Percentiles rank a stretch among this genome's conserved stretches.
Evolutionary conservation across 306 rosid genomes (phyloP).

Genomic region (Fragaria ananassa): DNA sequence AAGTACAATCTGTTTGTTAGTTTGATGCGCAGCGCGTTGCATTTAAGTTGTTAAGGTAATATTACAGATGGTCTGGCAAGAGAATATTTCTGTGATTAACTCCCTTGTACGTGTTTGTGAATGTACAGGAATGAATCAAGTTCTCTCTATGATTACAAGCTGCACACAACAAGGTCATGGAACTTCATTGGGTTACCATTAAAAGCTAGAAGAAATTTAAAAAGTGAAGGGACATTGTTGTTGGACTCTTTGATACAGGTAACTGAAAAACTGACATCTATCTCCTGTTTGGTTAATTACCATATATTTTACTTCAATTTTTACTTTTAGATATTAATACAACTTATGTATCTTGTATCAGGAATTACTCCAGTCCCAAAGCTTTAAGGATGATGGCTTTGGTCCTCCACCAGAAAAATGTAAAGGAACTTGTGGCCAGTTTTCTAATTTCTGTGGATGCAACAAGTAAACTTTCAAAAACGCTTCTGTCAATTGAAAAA

Average conservation of each 20-base stretch:
- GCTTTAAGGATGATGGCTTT: conserved; percentile 71
- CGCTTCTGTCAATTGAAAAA: neutral
- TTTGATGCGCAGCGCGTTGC: neutral
- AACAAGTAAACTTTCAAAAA: conserved; percentile 49
- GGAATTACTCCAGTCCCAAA: conserved; percentile 74
- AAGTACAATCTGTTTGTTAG: neutral
- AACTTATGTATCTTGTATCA: conserved; percentile 10
- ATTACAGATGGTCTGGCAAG: neutral
- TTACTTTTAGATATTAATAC: too few relatives aligned
- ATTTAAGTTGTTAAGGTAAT: neutral
- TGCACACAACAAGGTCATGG: conserved; percentile 91
- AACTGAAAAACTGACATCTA: neutral
- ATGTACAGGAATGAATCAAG: conserved; percentile 51
- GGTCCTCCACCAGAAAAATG: conserved; percentile 83
- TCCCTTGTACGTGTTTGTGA: neutral
- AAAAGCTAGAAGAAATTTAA: conserved; percentile 52
- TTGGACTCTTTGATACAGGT: conserved; percentile 85
- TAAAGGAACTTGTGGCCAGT: conserved; percentile 67
- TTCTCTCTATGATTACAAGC: conserved; percentile 54
- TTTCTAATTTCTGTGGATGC: conserved; percentile 85
- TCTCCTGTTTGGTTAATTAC: neutral
- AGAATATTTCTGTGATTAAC: neutral
- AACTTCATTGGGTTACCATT: conserved; percentile 71
- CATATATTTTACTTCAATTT: neutral
- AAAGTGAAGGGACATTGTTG: conserved; percentile 52